Evolutionary conservation across 805 yeast species (phyloP).

Genomic region (Maudiozyma bulderi): DNA sequence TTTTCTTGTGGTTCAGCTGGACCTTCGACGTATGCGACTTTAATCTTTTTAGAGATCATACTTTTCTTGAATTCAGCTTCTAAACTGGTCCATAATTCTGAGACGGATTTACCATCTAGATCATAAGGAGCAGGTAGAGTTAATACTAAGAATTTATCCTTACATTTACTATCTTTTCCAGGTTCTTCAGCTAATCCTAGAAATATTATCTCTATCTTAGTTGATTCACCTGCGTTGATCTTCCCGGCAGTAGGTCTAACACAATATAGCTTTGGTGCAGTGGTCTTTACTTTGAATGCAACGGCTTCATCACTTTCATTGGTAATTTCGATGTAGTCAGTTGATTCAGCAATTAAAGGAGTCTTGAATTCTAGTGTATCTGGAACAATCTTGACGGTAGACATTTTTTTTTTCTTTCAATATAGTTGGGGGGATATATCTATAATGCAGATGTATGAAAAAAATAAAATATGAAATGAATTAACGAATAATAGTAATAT

Average conservation of each 20-base stretch:
- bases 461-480: too few relatives aligned
- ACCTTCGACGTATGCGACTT: constrained; percentile 39
- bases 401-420: constrained; percentile 7
- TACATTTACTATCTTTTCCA: constrained; percentile 60
- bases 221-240: constrained; percentile 59
- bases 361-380: constrained; percentile 62
- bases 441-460: background rate
- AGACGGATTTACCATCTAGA: constrained; percentile 45
- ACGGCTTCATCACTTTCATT: constrained; percentile 51
- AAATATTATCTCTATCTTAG: constrained; percentile 71
- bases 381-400: constrained; percentile 59
- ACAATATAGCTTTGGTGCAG: constrained; percentile 92
- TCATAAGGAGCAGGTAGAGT: constrained; percentile 65
- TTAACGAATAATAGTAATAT: too few relatives aligned
- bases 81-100: constrained; percentile 64
- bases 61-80: constrained; percentile 48
- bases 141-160: constrained; percentile 86
- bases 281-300: constrained; percentile 94
- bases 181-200: constrained; percentile 78
- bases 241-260: constrained; percentile 91
- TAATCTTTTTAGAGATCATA: constrained; percentile 53
- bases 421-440: background rate
- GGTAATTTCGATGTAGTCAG: constrained; percentile 41
- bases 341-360: constrained; percentile 62
- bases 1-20: background rate